Evolutionary conservation across 352 stramenopile species (phyloP), one percentile per base, ranked within the genome.

Genomic region (Blastocystis sp.): DNA sequence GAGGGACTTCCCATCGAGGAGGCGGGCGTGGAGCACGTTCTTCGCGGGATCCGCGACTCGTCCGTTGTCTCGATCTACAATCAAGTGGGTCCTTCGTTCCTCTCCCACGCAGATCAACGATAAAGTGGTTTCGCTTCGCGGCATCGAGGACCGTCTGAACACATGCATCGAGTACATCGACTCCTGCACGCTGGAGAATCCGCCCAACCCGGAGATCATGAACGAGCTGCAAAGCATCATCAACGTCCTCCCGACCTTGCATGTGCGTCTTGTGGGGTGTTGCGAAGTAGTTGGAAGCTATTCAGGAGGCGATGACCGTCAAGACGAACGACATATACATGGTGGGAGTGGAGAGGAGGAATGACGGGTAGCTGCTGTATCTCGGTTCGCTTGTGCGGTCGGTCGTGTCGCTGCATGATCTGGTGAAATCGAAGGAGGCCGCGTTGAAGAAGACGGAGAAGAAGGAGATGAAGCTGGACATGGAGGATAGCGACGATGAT

Each of bases 321-420:
- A 85, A 85, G 38, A 85, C 48, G n/a, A 85, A 85, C 29, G 75
- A 85, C 36, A 76, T 72, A 29, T 85, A 85, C 27, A 76, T 76
- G 57, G 75, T 85, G 27, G 3, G n/a, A 27, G 18, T 51, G 8
- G 3, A 38, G 29, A 18, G 32, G 24, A 4, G 24, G 11, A 24
- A 44, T 76, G 63, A 85, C 34, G n/a, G 18, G 49, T 75, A 85
- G 75, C 6, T 85, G 42, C 38, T 85, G n/a, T 85, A 64, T 38
- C 51, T 85, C 40, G 42, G 40, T 32, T 61, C 75, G 46, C 48
- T 85, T 14, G 46, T 85, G 7, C 75, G 75, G 9, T 61, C 75
- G 3, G 63, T 85, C 8, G 42, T 85, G 32, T 76, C 75, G 7
- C 24, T 85, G 42, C 63, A 85, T n/a, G 75, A 85, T 42, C 40